Evolutionary conservation across 108 stramenopile species (phyloP).

Genomic region (Cyclotella baltica): DNA sequence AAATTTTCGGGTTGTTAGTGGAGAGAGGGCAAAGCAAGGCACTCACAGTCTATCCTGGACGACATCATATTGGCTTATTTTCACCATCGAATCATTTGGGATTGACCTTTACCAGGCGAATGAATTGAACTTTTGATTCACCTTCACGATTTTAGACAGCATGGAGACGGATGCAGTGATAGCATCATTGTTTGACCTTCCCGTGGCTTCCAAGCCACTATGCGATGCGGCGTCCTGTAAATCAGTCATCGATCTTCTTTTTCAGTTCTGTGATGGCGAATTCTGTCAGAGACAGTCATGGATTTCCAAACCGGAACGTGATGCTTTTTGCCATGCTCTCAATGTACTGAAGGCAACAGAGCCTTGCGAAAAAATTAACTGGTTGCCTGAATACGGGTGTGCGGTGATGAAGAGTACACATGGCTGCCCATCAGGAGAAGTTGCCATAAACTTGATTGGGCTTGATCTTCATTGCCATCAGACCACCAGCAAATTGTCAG

Average conservation of each 20-base stretch:
- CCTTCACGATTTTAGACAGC: too few species aligned
- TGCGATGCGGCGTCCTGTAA: constrained; percentile 23
- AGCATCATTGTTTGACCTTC: constrained; percentile 14
- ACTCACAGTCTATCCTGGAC: too few species aligned
- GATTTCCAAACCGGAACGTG: constrained; percentile 21
- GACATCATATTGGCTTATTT: too few species aligned
- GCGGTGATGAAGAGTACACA: constrained; percentile 28
- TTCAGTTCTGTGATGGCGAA: constrained; percentile 15
- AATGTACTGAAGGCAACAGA: background rate
- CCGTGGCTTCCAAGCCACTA: constrained; percentile 10
- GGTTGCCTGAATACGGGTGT: constrained; percentile 50
- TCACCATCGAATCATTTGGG: too few species aligned
- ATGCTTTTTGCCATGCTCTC: constrained; percentile 13
- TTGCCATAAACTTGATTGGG: constrained; percentile 27
- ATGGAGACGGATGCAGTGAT: constrained; percentile 23
- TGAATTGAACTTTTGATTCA: too few species aligned
- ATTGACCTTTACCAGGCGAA: too few species aligned
- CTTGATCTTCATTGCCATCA: constrained; percentile 32
- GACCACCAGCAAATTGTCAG: constrained; percentile 15
- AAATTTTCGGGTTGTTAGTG: too few species aligned
- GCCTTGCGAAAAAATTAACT: constrained; percentile 16
- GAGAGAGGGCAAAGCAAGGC: too few species aligned
- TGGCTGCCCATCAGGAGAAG: constrained; percentile 18
- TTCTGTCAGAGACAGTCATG: constrained; percentile 5
- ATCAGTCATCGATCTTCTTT: constrained; percentile 16